Evolutionary conservation across 1,284 basidiomycete genomes (phyloP), one percentile per base, ranked within the genome.

Genomic region (Melampsora larici-populina): DNA sequence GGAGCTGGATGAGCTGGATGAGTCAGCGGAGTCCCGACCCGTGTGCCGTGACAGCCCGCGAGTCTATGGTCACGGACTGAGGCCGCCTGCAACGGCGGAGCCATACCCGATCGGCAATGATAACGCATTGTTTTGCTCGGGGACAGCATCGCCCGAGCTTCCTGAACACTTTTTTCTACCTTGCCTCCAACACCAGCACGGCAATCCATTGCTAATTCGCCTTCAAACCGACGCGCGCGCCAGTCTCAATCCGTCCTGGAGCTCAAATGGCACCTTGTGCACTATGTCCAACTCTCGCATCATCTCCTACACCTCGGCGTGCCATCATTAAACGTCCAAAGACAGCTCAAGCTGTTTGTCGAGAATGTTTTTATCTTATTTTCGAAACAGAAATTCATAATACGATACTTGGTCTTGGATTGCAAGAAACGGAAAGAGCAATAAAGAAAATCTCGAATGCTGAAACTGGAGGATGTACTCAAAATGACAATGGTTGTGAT

Each of bases 381-480:
- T 99, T 99, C 81, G 96, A 99, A 86, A 96, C 93, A 0, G 96
- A 99, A 84, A 91, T 99, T 48, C 97, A 99, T 85, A 91, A 96
- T 83, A 98, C 97, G 0, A 97, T 99, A 82, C 88, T 86, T 70
- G 80, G 81, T 26, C 79, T 79, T 63, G 80, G 80, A 1, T 78
- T 80, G 29, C 81, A 80, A 9, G 81, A 81, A 58, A 69, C 2
- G 15, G 43, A 58, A 33, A 49, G 65, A 58, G 26, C 36, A 3
- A 51, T 70, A 48, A 51, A 55, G 24, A 26, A 31, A n/a, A 21
- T 51, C 18, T 33, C 18, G 26, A 15, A 24, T 60, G 55, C 15
- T n/a, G 18, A 60, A n/a, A n/a, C n/a, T 24, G 55, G 29, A 60
- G 24, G n/a, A 24, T 60, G 24, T n/a, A 24, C 29, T 60, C 55